phyloP scores from a whole-genome alignment of 2,329 filamentous ascomycete species.

The Calonectria crousiana region DNA sequence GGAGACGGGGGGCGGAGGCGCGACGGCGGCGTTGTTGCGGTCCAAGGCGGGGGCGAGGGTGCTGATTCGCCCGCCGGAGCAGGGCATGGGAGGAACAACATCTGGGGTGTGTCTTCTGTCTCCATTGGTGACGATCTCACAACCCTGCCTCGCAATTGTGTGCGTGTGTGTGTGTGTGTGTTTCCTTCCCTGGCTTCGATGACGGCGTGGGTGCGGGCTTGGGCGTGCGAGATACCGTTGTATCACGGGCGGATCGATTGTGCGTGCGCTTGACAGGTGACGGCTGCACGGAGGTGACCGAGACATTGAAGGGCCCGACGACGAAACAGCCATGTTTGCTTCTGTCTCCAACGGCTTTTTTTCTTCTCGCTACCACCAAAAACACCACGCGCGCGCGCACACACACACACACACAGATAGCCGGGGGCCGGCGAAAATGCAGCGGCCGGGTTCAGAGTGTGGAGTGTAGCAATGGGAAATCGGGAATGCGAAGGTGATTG shows the following conservation, averaged over 20 bases:
- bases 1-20: neutral
- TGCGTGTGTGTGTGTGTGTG: neutral
- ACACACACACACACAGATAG: neutral
- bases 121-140: slow-evolving; percentile 3
- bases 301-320: neutral
- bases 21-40: neutral
- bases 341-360: neutral
- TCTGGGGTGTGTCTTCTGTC: neutral
- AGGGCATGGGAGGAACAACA: neutral
- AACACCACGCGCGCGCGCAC: too few relatives aligned
- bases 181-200: neutral
- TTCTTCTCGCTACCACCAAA: neutral
- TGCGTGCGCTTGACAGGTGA: neutral
- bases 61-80: neutral
- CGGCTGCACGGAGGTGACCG: neutral
- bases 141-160: neutral
- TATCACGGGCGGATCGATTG: neutral
- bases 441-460: neutral
- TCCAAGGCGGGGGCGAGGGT: slow-evolving; percentile 1
- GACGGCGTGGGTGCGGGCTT: neutral
- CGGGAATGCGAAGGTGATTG: neutral
- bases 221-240: neutral
- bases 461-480: neutral
- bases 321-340: neutral
- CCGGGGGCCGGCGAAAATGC: neutral